phyloP scores from a whole-genome alignment of 345 rosid species.

The Draba incana region DNA sequence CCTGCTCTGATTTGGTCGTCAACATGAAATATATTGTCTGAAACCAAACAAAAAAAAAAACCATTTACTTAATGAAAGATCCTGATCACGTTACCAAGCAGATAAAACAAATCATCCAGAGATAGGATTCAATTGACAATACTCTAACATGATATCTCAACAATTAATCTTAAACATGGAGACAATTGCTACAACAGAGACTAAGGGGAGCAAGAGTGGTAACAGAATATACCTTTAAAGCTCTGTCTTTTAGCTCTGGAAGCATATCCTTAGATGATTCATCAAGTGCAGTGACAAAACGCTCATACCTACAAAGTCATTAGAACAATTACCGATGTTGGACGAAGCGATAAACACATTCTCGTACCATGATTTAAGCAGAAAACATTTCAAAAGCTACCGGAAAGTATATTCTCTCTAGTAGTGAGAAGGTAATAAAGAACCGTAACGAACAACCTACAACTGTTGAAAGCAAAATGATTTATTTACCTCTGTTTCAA shows the following conservation, averaged over 20 bases:
- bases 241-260: constrained; percentile 82
- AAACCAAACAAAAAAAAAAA: constrained; percentile 25
- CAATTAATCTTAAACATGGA: constrained; percentile 6
- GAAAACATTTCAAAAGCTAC: neutral
- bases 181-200: constrained; percentile 18
- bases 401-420: neutral
- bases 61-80: neutral
- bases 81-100: constrained; percentile 17
- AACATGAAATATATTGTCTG: constrained; percentile 78
- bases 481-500: constrained; percentile 75
- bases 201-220: constrained; percentile 8
- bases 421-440: constrained; percentile 8
- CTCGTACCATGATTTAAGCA: neutral
- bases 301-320: constrained; percentile 69
- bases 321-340: constrained; percentile 13
- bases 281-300: constrained; percentile 77
- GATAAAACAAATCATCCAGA: constrained; percentile 3
- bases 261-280: constrained; percentile 94
- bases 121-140: neutral
- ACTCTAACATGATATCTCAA: constrained; percentile 9
- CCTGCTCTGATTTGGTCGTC: constrained; percentile 92
- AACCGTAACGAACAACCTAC: neutral
- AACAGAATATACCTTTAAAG: constrained; percentile 67
- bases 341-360: neutral
- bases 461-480: constrained; percentile 17